Percentiles rank a stretch among this genome's conserved stretches.
Conservation (phyloP, 2,329 filamentous ascomycete species). For the Trichophyton benhamiae region DNA sequence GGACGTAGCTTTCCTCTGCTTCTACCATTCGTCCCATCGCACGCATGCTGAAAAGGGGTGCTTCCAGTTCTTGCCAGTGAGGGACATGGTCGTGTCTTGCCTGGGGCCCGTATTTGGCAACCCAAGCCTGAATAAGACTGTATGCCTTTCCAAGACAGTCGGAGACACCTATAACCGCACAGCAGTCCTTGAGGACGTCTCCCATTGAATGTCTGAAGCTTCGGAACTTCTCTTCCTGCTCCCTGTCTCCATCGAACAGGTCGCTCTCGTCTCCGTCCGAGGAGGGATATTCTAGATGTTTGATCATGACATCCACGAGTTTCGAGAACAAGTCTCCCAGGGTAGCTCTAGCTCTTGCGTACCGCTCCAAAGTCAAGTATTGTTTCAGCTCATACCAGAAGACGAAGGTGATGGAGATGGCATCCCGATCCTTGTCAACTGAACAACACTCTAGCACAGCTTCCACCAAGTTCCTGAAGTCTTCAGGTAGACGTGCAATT, state of each 20-base stretch:
- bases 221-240: conserved; percentile 91
- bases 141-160: conserved; percentile 87
- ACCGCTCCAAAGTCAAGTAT: conserved; percentile 81
- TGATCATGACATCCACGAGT: conserved; percentile 84
- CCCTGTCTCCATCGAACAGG: conserved; percentile 87
- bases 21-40: conserved; percentile 96
- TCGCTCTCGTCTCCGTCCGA: conserved; percentile 67
- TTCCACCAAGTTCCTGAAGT: conserved; percentile 78
- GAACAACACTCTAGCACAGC: conserved; percentile 83
- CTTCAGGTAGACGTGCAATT: conserved; percentile 67
- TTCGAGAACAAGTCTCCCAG: conserved; percentile 73
- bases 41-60: conserved; percentile 85
- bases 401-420: conserved; percentile 83
- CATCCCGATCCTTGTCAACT: conserved; percentile 76
- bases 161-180: conserved; percentile 86
- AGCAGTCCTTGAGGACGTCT: conserved; percentile 92
- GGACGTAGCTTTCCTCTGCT: conserved; percentile 70
- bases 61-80: conserved; percentile 92
- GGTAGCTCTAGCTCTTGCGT: conserved; percentile 65
- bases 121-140: conserved; percentile 76
- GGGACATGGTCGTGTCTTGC: conserved; percentile 65
- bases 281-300: conserved; percentile 74
- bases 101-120: conserved; percentile 64
- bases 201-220: conserved; percentile 96
- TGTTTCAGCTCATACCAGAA: conserved; percentile 99